Evolutionary conservation across 2,329 filamentous ascomycete genomes (phyloP).

Genomic region (Incumbomyces delicatus): DNA sequence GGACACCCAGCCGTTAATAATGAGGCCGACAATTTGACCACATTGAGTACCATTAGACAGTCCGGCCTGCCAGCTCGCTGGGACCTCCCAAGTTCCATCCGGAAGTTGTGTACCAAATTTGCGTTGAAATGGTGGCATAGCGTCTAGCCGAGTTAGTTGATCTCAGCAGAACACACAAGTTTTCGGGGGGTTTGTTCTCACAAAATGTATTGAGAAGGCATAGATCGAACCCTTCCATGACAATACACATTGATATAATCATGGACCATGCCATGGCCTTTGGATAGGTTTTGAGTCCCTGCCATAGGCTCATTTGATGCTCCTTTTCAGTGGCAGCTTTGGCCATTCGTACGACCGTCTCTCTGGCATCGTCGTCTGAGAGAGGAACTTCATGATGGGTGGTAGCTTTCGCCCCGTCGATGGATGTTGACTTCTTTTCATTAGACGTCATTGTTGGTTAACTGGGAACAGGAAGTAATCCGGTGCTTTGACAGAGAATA

Average conservation of each 20-base stretch:
- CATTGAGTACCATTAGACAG: constrained; percentile 42
- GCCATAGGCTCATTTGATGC: constrained; percentile 30
- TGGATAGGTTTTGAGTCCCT: constrained; percentile 73
- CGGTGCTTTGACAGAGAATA: no score
- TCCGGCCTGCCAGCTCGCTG: constrained; percentile 48
- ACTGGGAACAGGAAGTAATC: no score
- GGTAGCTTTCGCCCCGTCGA: no score
- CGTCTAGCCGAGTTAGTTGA: constrained; percentile 33
- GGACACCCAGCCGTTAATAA: constrained; percentile 40
- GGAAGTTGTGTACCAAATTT: constrained; percentile 33
- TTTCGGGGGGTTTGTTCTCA: constrained; percentile 22
- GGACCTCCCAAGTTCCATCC: constrained; percentile 35
- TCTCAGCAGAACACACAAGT: constrained; percentile 25
- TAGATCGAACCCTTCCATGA: constrained; percentile 85
- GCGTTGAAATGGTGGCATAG: constrained; percentile 29
- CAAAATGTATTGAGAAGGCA: constrained; percentile 68
- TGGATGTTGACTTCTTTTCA: no score
- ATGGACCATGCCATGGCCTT: constrained; percentile 78
- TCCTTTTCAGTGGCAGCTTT: constrained; percentile 10
- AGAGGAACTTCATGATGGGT: no score
- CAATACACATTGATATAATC: constrained; percentile 77
- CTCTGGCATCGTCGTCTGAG: constrained; percentile 23
- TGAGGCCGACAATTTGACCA: constrained; percentile 56
- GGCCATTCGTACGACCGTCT: background rate
- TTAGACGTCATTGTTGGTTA: no score